These are phyloP conservation scores for Pleoardoris graminearum DNA, from an alignment of 2,329 filamentous ascomycete genomes.

Conservation along the genomic window DNA sequence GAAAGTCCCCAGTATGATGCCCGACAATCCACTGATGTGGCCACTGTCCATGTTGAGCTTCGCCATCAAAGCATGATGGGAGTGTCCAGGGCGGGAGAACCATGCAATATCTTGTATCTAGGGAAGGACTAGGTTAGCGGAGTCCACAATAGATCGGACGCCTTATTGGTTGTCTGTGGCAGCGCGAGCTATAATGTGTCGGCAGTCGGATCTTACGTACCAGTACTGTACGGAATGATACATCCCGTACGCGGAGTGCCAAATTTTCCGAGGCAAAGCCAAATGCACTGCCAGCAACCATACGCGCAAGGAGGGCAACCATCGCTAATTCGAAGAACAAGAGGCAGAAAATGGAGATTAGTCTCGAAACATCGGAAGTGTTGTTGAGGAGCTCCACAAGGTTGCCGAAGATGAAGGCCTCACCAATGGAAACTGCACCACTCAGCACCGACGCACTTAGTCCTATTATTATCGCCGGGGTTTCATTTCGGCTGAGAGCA, in stretches of 20 bases:
- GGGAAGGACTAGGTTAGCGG: background rate
- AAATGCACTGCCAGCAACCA: conserved; percentile 52
- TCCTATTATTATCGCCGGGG: conserved; percentile 46
- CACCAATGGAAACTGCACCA: conserved; percentile 60
- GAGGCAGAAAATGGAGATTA: conserved; percentile 50
- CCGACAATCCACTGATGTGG: conserved; percentile 53
- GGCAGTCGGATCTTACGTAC: background rate
- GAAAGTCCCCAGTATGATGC: conserved; percentile 55
- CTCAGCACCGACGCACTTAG: conserved; percentile 51
- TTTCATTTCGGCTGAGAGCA: conserved; percentile 42
- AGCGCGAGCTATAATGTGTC: too few relatives aligned
- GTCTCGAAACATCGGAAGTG: conserved; percentile 29
- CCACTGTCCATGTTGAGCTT: conserved; percentile 54
- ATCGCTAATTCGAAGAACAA: conserved; percentile 60
- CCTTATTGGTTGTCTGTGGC: background rate
- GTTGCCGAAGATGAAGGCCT: conserved; percentile 61
- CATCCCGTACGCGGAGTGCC: conserved; percentile 49
- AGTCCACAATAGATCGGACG: background rate
- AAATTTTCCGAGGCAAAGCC: conserved; percentile 54
- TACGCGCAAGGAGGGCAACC: conserved; percentile 52
- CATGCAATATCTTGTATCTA: conserved; percentile 58
- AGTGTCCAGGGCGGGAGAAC: conserved; percentile 51
- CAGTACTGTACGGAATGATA: conserved; percentile 56
- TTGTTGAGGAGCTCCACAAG: conserved; percentile 57
- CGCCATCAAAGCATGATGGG: conserved; percentile 51